phyloP scores from a whole-genome alignment of 805 yeast species.

The Starmerella powellii region DNA sequence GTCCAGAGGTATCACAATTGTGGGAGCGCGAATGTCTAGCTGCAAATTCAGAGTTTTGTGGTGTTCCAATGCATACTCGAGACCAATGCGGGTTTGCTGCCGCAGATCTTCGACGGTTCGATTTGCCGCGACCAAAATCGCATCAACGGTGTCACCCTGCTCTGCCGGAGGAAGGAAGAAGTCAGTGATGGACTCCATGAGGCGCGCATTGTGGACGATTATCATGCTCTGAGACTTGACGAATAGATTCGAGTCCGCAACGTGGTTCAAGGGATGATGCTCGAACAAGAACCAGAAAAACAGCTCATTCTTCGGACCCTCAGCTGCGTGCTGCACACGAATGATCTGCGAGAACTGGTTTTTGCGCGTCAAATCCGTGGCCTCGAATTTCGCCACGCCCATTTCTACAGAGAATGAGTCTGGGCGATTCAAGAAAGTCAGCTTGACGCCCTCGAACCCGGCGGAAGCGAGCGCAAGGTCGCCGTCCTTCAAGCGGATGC shows the following conservation, averaged over 20 bases:
- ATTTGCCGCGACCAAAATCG: conserved; percentile 87
- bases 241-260: conserved; percentile 67
- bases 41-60: conserved; percentile 81
- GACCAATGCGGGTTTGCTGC: conserved; percentile 76
- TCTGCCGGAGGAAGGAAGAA: conserved; percentile 82
- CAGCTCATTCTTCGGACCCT: conserved; percentile 4
- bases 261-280: conserved; percentile 68
- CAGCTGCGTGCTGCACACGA: conserved; percentile 9
- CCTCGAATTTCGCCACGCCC: conserved; percentile 65
- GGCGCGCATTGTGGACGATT: conserved; percentile 73
- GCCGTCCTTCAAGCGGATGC: conserved; percentile 44
- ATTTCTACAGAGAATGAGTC: conserved; percentile 64
- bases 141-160: conserved; percentile 78
- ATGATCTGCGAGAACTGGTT: conserved; percentile 50
- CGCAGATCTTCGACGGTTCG: conserved; percentile 87
- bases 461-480: conserved; percentile 54
- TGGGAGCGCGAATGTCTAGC: conserved; percentile 86
- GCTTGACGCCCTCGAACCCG: conserved; percentile 67
- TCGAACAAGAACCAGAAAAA: conserved; percentile 77
- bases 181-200: conserved; percentile 57
- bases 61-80: conserved; percentile 86
- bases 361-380: conserved; percentile 74
- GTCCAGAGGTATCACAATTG: conserved; percentile 74
- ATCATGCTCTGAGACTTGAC: conserved; percentile 78
- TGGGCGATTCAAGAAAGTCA: conserved; percentile 62